These are phyloP conservation scores for Colletotrichum sp. DNA, from an alignment of 2,329 filamentous ascomycete genomes.

Conservation along the genomic window DNA sequence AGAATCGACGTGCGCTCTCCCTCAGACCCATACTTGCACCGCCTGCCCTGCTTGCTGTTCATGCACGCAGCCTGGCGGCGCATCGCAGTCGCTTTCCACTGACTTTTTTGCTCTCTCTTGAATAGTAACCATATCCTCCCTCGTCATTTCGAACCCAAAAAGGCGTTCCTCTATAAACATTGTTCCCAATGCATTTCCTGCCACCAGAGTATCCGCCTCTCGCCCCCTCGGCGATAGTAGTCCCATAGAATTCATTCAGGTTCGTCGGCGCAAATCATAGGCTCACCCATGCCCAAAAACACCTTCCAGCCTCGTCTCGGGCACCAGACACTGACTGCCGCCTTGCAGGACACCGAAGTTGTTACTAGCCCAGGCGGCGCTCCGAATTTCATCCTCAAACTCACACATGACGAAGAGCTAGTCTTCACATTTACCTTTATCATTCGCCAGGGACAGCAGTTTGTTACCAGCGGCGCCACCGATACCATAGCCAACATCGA, in stretches of 20 bases:
- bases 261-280: conserved; percentile 45
- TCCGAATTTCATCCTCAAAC: conserved; percentile 83
- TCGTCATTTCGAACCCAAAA: conserved; percentile 80
- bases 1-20: conserved; percentile 77
- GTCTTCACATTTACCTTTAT: conserved; percentile 93
- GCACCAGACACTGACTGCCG: background rate
- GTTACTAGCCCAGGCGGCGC: conserved; percentile 43
- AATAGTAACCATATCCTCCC: conserved; percentile 84
- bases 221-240: conserved; percentile 75
- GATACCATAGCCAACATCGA: conserved; percentile 54
- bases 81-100: conserved; percentile 22
- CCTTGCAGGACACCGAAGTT: conserved; percentile 75
- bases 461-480: conserved; percentile 48
- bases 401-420: conserved; percentile 90
- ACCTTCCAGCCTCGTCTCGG: background rate
- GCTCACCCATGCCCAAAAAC: background rate
- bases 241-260: conserved; percentile 91
- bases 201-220: conserved; percentile 75
- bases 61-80: conserved; percentile 16
- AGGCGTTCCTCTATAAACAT: conserved; percentile 79
- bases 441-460: conserved; percentile 58
- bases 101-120: conserved; percentile 12
- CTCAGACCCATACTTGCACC: conserved; percentile 21
- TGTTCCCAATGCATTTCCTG: conserved; percentile 86
- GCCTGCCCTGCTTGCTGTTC: conserved; percentile 13